Percentiles rank a stretch among this genome's conserved stretches.
phyloP scores from a whole-genome alignment of 208 protist species.

The Crithidia sp. region DNA sequence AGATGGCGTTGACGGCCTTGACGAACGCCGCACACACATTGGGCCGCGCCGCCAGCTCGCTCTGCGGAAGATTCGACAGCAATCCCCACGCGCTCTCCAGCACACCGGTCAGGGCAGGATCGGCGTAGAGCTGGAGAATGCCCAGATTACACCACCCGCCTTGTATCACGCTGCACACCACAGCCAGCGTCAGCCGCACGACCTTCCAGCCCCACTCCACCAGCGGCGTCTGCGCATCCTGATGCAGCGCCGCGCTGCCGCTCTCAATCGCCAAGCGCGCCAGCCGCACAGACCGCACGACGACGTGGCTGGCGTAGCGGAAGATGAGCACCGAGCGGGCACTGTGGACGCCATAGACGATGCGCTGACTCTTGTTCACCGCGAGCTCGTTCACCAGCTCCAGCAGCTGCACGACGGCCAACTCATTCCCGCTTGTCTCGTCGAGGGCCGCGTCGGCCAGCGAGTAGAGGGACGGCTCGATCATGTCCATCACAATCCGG shows the following conservation, averaged over 20 bases:
- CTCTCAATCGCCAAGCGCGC: constrained; percentile 2
- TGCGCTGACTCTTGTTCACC: constrained; percentile 48
- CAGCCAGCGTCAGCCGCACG: constrained; percentile 39
- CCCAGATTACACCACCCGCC: constrained; percentile 70
- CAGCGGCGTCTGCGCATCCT: constrained; percentile 5
- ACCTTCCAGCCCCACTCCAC: constrained; percentile 67
- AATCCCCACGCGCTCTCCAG: constrained; percentile 47
- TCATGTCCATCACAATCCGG: constrained; percentile 37
- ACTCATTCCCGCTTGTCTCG: constrained; percentile 10
- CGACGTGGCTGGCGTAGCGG: constrained; percentile 29
- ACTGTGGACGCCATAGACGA: constrained; percentile 38
- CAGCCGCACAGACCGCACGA: constrained; percentile 21
- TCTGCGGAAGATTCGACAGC: constrained; percentile 28
- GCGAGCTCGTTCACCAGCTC: constrained; percentile 45
- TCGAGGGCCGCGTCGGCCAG: constrained; percentile 31
- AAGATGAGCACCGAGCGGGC: constrained; percentile 32
- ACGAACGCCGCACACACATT: constrained; percentile 45
- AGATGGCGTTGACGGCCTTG: constrained; percentile 40
- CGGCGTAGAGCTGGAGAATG: constrained; percentile 57
- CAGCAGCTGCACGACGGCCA: constrained; percentile 28
- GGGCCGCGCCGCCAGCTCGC: constrained; percentile 37
- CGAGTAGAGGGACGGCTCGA: constrained; percentile 31
- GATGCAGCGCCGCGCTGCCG: constrained; percentile 8
- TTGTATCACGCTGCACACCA: constrained; percentile 48
- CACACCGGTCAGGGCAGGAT: constrained; percentile 35